Evolutionary conservation across 768 basidiomycete genomes (phyloP), one percentile per base, ranked within the genome.

Genomic region (Dentipellis fragilis): DNA sequence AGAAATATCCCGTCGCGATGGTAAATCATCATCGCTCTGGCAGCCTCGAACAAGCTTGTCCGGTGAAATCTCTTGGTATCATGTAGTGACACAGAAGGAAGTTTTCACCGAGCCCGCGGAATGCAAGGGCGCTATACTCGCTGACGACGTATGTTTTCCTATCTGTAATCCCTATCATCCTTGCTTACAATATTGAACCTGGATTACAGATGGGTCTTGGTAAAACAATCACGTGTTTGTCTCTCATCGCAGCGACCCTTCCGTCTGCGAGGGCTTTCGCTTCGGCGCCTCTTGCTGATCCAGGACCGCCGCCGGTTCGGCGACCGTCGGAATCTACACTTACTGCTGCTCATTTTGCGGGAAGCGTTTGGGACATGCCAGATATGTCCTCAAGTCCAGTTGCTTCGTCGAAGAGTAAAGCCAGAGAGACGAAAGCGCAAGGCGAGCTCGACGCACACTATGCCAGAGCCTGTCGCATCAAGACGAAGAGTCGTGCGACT

Each of bases 221-320:
- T 16, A 98, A 98, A 71, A 98, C 95, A 0, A 93, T 98, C 52
- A 90, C 93, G 34, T 91, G 94, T 58, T 89, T 98, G 22, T 89
- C 95, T 14, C 78, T 99, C 51, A 87, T 99, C 51, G 93, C 92
- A 10, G 80, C 88, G 29, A 98, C 96, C 1, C 75, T 94, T 12
- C 62, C 67, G 51, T 77, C 87, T 0, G 89, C 96, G 10, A 74
- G 19, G 69, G 70, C 37, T 94, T 93, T 69, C 84, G 60, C 60
- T 38, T 48, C 64, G 73, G 34, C 70, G 76, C 80, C 84, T 0
- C 63, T 89, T 48, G 73, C 75, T 7, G 65, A 67, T 5, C 66
- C 73, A 4, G 75, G 75, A 0, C 66, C 72, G 4, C 70, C 74
- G 22, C 62, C 64, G 4, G 58, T 58, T 10, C 54, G 58, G 56